These are phyloP conservation scores for Serendipita sp. DNA, from an alignment of 768 basidiomycete genomes.

Conservation along the genomic window DNA sequence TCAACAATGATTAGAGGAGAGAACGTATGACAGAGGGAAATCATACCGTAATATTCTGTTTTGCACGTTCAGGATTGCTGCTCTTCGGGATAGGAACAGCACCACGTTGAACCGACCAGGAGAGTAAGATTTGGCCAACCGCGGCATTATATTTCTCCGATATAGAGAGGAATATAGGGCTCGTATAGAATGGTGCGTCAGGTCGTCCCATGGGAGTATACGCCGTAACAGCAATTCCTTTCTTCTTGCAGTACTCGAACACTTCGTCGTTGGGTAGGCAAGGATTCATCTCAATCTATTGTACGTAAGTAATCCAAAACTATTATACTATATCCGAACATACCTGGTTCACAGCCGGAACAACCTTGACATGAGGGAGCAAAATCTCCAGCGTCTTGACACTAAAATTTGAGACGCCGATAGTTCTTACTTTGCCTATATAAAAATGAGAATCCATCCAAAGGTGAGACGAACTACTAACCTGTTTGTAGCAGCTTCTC, in stretches of 20 bases:
- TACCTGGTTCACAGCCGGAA: constrained; percentile 58
- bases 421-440: constrained; percentile 28
- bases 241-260: constrained; percentile 34
- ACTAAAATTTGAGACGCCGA: constrained; percentile 47
- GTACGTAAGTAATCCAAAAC: background rate
- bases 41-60: constrained; percentile 11
- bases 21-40: background rate
- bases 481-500: constrained; percentile 21
- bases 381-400: constrained; percentile 29
- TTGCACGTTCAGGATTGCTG: constrained; percentile 5
- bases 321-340: constrained; percentile 16
- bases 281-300: constrained; percentile 42
- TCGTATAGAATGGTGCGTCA: constrained; percentile 19
- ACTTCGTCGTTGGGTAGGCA: constrained; percentile 49
- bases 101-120: constrained; percentile 15
- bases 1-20: background rate
- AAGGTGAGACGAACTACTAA: constrained; percentile 7
- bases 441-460: background rate
- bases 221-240: constrained; percentile 48
- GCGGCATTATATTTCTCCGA: constrained; percentile 29
- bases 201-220: constrained; percentile 36
- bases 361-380: constrained; percentile 31
- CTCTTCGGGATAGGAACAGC: constrained; percentile 15
- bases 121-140: constrained; percentile 17
- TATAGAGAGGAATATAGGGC: constrained; percentile 20